These are phyloP conservation scores for Juglanconis sp. DNA, from an alignment of 2,329 filamentous ascomycete species.

Conservation along the genomic window DNA sequence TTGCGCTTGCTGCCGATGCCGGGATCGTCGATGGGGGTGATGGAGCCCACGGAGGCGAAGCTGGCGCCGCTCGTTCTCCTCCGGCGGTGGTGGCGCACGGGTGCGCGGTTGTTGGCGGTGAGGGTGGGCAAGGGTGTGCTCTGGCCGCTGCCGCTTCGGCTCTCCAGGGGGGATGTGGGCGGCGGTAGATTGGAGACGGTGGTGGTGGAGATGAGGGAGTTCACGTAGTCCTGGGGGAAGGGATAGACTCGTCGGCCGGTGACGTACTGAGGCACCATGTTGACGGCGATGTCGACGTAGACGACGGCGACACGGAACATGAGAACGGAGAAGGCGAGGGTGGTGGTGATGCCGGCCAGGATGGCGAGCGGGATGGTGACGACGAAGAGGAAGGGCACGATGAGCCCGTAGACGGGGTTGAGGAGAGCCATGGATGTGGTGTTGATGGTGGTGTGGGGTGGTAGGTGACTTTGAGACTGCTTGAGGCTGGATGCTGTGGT, in stretches of 20 bases:
- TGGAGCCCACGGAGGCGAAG: slow-evolving; percentile 29
- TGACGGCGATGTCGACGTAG: slow-evolving; percentile 60
- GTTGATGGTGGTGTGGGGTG: slow-evolving; percentile 5
- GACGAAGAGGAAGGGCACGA: slow-evolving; percentile 60
- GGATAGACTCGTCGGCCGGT: slow-evolving; percentile 34
- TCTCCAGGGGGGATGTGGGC: slow-evolving; percentile 1
- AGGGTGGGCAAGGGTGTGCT: slow-evolving; percentile 9
- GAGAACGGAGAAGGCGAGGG: slow-evolving; percentile 58
- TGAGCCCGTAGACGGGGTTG: slow-evolving; percentile 52
- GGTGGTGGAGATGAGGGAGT: slow-evolving; percentile 5
- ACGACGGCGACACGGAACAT: slow-evolving; percentile 58
- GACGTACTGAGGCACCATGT: slow-evolving; percentile 55
- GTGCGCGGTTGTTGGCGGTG: slow-evolving; percentile 10
- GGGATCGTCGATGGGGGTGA: slow-evolving; percentile 29
- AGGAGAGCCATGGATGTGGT: slow-evolving; percentile 45
- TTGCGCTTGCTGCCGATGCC: slow-evolving; percentile 19
- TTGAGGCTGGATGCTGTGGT: neutral
- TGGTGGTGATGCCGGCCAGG: slow-evolving; percentile 61
- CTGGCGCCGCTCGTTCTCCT: slow-evolving; percentile 27
- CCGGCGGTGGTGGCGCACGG: slow-evolving; percentile 13
- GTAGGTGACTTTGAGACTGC: neutral
- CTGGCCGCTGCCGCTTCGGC: slow-evolving; percentile 4
- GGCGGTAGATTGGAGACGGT: slow-evolving; percentile 24
- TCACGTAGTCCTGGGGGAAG: slow-evolving; percentile 7
- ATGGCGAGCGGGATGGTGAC: slow-evolving; percentile 62